Evolutionary conservation across 352 stramenopile species (phyloP).

Genomic region (Phytopythium cucurbitacearum): DNA sequence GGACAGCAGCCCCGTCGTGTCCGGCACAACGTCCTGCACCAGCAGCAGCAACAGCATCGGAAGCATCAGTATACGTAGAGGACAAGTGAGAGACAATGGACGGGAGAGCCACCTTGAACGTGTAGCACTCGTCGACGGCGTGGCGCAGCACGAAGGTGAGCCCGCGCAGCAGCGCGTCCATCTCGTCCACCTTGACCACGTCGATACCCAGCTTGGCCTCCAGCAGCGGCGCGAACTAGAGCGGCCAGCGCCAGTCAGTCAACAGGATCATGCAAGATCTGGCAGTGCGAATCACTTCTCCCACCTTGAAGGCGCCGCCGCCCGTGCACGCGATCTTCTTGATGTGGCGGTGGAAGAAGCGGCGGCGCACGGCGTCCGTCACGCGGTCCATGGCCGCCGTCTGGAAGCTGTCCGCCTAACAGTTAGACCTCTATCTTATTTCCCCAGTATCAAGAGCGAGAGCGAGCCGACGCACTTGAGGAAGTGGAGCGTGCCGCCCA

Average conservation of each 20-base stretch:
- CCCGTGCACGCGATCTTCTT: slow-evolving; percentile 88
- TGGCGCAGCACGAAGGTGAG: slow-evolving; percentile 95
- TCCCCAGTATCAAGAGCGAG: background rate
- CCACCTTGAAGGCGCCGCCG: slow-evolving; percentile 94
- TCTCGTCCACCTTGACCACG: slow-evolving; percentile 94
- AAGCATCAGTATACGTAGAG: background rate
- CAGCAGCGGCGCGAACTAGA: slow-evolving; percentile 74
- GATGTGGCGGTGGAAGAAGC: slow-evolving; percentile 90
- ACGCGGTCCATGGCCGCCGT: slow-evolving; percentile 67
- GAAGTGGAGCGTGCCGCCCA: slow-evolving; percentile 95
- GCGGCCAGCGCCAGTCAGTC: no score
- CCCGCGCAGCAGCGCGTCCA: slow-evolving; percentile 95
- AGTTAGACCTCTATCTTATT: background rate
- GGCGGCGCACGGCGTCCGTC: slow-evolving; percentile 61
- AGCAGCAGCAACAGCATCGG: no score
- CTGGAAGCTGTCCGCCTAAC: slow-evolving; percentile 40
- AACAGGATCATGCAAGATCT: no score
- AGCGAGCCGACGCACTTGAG: slow-evolving; percentile 28
- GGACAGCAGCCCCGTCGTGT: slow-evolving; percentile 48
- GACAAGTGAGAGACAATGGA: background rate
- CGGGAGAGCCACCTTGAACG: slow-evolving; percentile 71
- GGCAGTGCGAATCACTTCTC: no score
- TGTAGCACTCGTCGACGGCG: slow-evolving; percentile 94
- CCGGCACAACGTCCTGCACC: slow-evolving; percentile 43
- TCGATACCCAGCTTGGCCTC: slow-evolving; percentile 89